A percentile compares a stretch with the other conserved stretches of the same genome.
Evolutionary conservation across 768 basidiomycete species (phyloP).

Genomic region (Suillus clintonianus): DNA sequence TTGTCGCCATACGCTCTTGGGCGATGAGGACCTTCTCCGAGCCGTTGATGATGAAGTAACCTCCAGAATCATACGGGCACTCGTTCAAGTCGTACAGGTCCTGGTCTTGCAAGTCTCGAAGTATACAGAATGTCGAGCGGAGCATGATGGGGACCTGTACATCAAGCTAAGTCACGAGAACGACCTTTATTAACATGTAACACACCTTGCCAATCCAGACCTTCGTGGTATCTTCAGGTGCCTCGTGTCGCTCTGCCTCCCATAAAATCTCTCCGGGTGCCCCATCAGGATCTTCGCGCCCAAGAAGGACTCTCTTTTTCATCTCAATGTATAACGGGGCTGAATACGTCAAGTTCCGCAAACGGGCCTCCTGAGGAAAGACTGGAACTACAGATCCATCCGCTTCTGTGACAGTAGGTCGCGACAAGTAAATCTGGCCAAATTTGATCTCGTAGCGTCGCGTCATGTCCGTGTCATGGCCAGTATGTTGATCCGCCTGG

Average conservation of each 20-base stretch:
- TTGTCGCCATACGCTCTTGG: constrained; percentile 98
- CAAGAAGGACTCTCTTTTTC: constrained; percentile 80
- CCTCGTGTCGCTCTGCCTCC: constrained; percentile 71
- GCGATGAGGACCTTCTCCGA: constrained; percentile 99
- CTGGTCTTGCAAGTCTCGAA: constrained; percentile 74
- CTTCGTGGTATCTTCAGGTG: constrained; percentile 68
- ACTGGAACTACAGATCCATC: constrained; percentile 93
- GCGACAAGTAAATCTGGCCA: constrained; percentile 95
- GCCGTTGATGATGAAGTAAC: constrained; percentile 99
- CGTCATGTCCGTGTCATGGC: constrained; percentile 78
- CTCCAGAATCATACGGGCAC: constrained; percentile 98
- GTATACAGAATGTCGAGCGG: constrained; percentile 91
- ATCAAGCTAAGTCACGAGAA: constrained; percentile 12
- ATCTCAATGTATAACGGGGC: constrained; percentile 96
- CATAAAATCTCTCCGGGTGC: constrained; percentile 79
- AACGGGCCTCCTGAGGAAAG: constrained; percentile 94
- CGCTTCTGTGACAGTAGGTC: constrained; percentile 92
- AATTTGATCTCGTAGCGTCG: constrained; percentile 97
- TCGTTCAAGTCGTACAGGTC: constrained; percentile 92
- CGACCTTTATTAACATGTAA: constrained; percentile 9
- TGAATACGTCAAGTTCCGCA: constrained; percentile 95
- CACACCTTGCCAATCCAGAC: constrained; percentile 94
- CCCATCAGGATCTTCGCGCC: constrained; percentile 79
- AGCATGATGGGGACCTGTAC: constrained; percentile 95
- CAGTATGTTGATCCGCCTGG: constrained; percentile 95